These are phyloP conservation scores for Backusella sp. DNA, from an alignment of 192 early-diverging fungal species.

Conservation along the genomic window DNA sequence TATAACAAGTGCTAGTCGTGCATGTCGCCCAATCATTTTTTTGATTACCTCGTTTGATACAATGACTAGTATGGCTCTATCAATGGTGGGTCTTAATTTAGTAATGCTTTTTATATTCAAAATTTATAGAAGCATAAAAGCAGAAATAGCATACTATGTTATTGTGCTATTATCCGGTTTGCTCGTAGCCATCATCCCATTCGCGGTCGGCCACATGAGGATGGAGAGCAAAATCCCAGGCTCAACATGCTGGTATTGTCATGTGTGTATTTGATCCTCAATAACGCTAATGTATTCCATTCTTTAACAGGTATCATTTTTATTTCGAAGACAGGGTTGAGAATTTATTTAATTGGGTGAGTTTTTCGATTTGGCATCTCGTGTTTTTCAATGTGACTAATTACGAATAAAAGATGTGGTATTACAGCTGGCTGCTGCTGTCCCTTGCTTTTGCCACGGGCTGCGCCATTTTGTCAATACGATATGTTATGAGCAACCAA, in stretches of 20 bases:
- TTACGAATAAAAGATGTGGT: neutral
- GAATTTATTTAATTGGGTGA: neutral
- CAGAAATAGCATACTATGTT: neutral
- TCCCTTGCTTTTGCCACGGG: neutral
- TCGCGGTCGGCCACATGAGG: neutral
- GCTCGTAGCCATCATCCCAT: neutral
- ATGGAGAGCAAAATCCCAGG: neutral
- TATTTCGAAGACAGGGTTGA: constrained; percentile 5
- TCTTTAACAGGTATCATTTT: neutral
- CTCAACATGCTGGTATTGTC: neutral
- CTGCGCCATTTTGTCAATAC: neutral
- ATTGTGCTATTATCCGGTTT: neutral
- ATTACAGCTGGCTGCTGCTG: neutral
- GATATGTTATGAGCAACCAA: neutral
- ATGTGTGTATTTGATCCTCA: neutral
- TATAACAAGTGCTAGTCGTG: neutral
- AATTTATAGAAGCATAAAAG: neutral
- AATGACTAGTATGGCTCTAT: neutral
- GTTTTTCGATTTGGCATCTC: neutral
- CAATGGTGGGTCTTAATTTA: constrained; percentile 3
- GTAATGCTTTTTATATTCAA: constrained; percentile 1
- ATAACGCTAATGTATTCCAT: neutral
- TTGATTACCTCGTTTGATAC: neutral
- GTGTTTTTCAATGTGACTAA: neutral
- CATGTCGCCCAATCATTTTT: neutral